Conservation (phyloP, 306 rosid genomes). For the Albizia julibrissin region DNA sequence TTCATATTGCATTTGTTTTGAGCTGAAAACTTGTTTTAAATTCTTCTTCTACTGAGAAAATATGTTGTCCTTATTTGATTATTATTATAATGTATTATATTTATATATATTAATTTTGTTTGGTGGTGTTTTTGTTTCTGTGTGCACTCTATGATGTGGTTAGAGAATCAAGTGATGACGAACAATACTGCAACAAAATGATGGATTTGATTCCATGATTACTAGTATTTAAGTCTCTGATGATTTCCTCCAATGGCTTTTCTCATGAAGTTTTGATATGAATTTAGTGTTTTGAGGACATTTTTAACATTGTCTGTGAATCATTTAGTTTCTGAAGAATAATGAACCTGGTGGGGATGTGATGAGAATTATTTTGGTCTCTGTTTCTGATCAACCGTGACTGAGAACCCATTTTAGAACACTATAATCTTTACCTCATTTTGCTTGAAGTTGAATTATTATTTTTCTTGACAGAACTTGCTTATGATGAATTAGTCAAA, state of each 20-base stretch:
- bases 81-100: background rate
- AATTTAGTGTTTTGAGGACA: background rate
- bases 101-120: background rate
- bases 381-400: constrained; percentile 21
- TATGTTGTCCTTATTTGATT: background rate
- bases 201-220: constrained; percentile 12
- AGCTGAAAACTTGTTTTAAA: background rate
- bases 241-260: background rate
- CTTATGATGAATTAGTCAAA: background rate
- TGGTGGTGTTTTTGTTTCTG: background rate
- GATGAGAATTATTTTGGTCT: constrained; percentile 23
- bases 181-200: constrained; percentile 24
- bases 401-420: constrained; percentile 2
- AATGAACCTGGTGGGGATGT: background rate
- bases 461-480: background rate
- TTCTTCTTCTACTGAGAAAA: background rate
- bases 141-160: background rate
- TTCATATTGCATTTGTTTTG: background rate
- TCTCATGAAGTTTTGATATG: background rate
- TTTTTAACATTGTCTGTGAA: background rate
- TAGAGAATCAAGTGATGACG: background rate
- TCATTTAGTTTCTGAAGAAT: background rate
- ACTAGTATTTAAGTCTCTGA: constrained; percentile 14
- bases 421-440: background rate
- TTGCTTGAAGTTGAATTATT: too few species aligned